A percentile compares a stretch with the other conserved stretches of the same genome.
Evolutionary conservation across 2,329 filamentous ascomycete genomes (phyloP).

Genomic region (Rhytidhysteron rufulum): DNA sequence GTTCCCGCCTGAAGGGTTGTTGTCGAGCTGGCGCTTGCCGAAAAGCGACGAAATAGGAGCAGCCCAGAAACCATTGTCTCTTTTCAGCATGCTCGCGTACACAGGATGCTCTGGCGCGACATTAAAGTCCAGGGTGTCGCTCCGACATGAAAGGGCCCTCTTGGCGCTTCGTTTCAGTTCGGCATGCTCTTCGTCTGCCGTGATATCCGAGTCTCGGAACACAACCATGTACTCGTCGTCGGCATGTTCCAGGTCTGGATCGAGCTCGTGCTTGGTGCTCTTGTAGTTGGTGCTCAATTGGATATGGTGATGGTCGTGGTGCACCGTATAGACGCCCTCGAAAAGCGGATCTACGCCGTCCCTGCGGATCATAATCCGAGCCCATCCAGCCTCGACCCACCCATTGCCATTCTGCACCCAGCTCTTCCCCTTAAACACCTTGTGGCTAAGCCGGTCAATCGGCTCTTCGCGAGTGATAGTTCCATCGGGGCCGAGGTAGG

Average conservation of each 20-base stretch:
- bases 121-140: constrained; percentile 80
- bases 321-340: constrained; percentile 80
- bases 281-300: constrained; percentile 72
- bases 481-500: constrained; percentile 70
- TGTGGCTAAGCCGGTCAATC: constrained; percentile 70
- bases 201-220: constrained; percentile 86
- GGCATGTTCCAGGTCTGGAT: constrained; percentile 60
- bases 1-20: constrained; percentile 66
- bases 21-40: constrained; percentile 65
- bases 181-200: constrained; percentile 42
- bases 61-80: constrained; percentile 54
- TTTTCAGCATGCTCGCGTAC: constrained; percentile 49
- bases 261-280: constrained; percentile 65
- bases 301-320: constrained; percentile 82
- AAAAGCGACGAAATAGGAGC: constrained; percentile 65
- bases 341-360: constrained; percentile 81
- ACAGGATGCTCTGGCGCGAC: constrained; percentile 66
- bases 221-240: constrained; percentile 79
- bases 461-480: constrained; percentile 61
- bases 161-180: constrained; percentile 62
- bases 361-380: constrained; percentile 69
- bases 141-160: constrained; percentile 57
- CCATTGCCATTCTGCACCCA: constrained; percentile 73
- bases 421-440: constrained; percentile 76
- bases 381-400: constrained; percentile 84